Conservation (phyloP, 2,329 filamentous ascomycete genomes). For the Microdochium paspali region DNA sequence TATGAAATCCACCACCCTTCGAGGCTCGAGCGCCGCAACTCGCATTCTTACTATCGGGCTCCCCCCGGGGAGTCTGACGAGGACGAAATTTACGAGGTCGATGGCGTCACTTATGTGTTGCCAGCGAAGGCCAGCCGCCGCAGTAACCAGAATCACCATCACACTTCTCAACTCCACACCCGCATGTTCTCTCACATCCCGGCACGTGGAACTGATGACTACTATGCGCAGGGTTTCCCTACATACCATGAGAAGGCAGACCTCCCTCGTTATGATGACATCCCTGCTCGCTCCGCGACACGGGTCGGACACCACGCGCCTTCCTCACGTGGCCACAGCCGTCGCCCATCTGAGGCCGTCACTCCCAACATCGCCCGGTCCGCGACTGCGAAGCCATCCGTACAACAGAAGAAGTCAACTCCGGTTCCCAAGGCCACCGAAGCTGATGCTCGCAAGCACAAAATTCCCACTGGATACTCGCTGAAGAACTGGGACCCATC, state of each 20-base stretch:
- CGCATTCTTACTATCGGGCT: slow-evolving; percentile 49
- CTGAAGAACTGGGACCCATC: slow-evolving; percentile 97
- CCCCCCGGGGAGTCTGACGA: slow-evolving; percentile 56
- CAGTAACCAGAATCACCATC: slow-evolving; percentile 16
- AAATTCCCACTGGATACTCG: slow-evolving; percentile 83
- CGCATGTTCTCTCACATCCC: slow-evolving; percentile 34
- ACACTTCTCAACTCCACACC: slow-evolving; percentile 20
- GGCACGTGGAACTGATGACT: slow-evolving; percentile 50
- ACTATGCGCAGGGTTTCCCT: slow-evolving; percentile 39
- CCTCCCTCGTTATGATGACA: slow-evolving; percentile 30
- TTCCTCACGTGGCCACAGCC: slow-evolving; percentile 32
- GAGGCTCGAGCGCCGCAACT: slow-evolving; percentile 45
- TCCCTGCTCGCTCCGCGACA: slow-evolving; percentile 25
- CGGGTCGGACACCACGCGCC: slow-evolving; percentile 29
- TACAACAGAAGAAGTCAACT: slow-evolving; percentile 27
- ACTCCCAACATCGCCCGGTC: slow-evolving; percentile 36
- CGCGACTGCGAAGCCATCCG: slow-evolving; percentile 39
- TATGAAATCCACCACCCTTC: slow-evolving; percentile 30
- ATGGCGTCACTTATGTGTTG: slow-evolving; percentile 43
- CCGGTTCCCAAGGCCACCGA: slow-evolving; percentile 40
- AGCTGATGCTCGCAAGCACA: slow-evolving; percentile 51
- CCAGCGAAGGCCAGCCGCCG: slow-evolving; percentile 35
- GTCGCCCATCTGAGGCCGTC: slow-evolving; percentile 20
- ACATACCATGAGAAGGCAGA: slow-evolving; percentile 27
- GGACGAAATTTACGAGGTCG: slow-evolving; percentile 48